Base-by-base conservation (phyloP, 1,284 basidiomycete species). In the Phellopilus nigrolimitatus region DNA sequence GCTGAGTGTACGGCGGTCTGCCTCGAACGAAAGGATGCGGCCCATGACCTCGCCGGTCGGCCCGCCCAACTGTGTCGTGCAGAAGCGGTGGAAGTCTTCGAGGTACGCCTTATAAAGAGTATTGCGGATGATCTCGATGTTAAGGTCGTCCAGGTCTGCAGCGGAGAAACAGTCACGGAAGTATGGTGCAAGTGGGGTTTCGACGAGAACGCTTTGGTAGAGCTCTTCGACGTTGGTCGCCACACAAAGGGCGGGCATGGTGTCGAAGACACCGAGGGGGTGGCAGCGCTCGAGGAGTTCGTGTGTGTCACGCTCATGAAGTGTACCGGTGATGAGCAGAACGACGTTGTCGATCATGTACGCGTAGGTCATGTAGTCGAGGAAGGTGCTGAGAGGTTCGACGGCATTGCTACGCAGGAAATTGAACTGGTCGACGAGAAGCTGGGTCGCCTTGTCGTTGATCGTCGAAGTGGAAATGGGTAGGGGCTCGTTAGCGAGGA, bases 301-400 rank as follows among this genome's bases (percentile, higher is more conserved):
- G 64, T 97, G 93, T 1, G 95, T 98, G 68, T 99, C 95, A 57
- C 97, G 79, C 68, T 97, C 95, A 64, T 99, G 95, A 34, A 99
- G 72, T 1, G 95, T 99, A 31, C 97, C 97, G 15, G 97, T 97
- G 57, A 99, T 99, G 62, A 99, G 80, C 46, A 99, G 79, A 57
- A 99, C 88, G 64, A 99, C 91, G 67, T 99, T 99, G 81, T 99
- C 97, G 64, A 99, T 99, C 97, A 99, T 99, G 73, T 99, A 99
- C 24, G 85, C 91, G 66, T 97, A 97, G 39, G 95, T 99, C 70
- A 99, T 91, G 68, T 98, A 99, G 66, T 99, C 97, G 58, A 99
- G 74, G 67, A 99, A 99, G 64, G 87, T 95, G 65, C 82, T 82
- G 47, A 99, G 71, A 1, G 95, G 93, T 59, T 91, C 87, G 15